Percentiles rank a stretch among this genome's conserved stretches.
Conservation (phyloP, 2,329 filamentous ascomycete species). For the Aspergillus piperis region DNA sequence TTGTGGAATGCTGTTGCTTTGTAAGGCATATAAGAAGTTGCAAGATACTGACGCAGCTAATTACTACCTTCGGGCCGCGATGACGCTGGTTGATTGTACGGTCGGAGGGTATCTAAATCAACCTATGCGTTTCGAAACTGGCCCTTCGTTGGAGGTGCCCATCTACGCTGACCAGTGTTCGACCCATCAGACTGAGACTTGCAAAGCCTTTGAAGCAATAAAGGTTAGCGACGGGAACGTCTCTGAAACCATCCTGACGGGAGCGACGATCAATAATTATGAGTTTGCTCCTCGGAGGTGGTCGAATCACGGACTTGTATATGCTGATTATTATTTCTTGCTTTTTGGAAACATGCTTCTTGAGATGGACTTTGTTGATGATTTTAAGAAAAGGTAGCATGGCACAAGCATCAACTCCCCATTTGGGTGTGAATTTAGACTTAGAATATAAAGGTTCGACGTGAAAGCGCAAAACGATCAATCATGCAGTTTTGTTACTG, state of each 20-base stretch:
- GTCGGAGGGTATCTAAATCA: conserved; percentile 16
- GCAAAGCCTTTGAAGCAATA: too few species aligned
- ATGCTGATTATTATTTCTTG: conserved; percentile 47
- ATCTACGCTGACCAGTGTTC: too few species aligned
- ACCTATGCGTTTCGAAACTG: neutral
- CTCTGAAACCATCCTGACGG: conserved; percentile 48
- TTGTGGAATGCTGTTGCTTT: conserved; percentile 45
- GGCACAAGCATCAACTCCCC: too few species aligned
- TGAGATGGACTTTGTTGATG: conserved; percentile 23
- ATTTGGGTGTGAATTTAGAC: too few species aligned
- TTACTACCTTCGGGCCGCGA: conserved; percentile 7
- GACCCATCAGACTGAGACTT: too few species aligned
- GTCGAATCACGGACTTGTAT: conserved; percentile 45
- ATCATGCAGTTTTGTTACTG: too few species aligned
- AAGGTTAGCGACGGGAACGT: neutral
- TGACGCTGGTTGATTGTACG: conserved; percentile 13
- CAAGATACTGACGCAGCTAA: neutral
- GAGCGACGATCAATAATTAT: conserved; percentile 47
- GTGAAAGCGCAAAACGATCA: too few species aligned
- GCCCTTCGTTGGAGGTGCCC: too few species aligned
- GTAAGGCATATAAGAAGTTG: conserved; percentile 29
- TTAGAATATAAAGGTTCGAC: too few species aligned
- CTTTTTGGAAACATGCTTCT: conserved; percentile 47
- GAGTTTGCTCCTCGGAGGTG: conserved; percentile 43
- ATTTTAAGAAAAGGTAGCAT: too few species aligned